Evolutionary conservation across 2,329 filamentous ascomycete species (phyloP).

Genomic region (Fusarium ramigenum): DNA sequence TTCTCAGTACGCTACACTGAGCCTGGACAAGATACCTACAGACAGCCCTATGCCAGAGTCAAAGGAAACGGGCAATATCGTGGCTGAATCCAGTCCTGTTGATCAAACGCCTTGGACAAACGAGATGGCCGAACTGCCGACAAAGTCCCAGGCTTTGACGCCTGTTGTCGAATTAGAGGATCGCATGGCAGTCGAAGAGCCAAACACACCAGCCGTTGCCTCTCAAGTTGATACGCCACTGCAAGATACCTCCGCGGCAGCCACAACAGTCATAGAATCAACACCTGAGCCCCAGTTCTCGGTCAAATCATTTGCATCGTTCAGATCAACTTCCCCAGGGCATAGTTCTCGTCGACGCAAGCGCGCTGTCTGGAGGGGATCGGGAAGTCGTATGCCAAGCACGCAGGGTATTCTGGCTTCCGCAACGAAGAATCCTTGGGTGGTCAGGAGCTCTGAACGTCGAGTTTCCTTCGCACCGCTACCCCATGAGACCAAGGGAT

Average conservation of each 20-base stretch:
- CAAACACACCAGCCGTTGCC: neutral
- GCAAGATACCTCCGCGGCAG: neutral
- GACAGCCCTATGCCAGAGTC: neutral
- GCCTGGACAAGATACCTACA: neutral
- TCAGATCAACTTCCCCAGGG: constrained; percentile 61
- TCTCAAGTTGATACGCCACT: neutral
- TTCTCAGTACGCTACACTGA: constrained; percentile 32
- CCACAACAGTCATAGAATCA: constrained; percentile 32
- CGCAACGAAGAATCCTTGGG: constrained; percentile 49
- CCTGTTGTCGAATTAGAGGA: neutral
- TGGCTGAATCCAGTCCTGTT: neutral
- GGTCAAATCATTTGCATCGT: constrained; percentile 62
- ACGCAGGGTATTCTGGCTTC: constrained; percentile 50
- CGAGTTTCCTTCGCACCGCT: constrained; percentile 52
- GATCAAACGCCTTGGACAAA: constrained; percentile 38
- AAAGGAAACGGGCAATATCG: neutral
- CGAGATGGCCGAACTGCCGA: neutral
- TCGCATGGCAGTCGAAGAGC: neutral
- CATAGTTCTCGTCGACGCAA: constrained; percentile 34
- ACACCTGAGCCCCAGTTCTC: constrained; percentile 60
- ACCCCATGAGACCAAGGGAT: constrained; percentile 38
- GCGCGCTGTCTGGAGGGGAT: constrained; percentile 32
- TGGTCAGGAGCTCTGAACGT: constrained; percentile 37
- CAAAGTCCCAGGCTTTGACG: neutral
- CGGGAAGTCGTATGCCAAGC: constrained; percentile 42